Evolutionary conservation across 306 rosid species (phyloP).

Genomic region (Corylus heterophylla): DNA sequence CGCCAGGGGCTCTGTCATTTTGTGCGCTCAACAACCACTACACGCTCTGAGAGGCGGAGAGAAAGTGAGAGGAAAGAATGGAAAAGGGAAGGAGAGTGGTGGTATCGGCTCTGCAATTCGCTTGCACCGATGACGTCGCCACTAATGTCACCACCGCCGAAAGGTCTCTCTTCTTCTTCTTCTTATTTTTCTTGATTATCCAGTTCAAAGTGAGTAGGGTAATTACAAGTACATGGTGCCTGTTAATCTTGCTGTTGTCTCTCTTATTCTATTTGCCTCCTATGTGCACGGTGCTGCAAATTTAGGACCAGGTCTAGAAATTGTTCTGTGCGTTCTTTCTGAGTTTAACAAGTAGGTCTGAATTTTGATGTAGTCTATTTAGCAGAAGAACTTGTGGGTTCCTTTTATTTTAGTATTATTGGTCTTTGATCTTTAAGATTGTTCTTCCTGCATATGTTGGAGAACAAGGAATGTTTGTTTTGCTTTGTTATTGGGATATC

Average conservation of each 20-base stretch:
- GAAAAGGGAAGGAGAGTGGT: slow-evolving; percentile 51
- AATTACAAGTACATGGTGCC: background rate
- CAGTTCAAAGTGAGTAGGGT: background rate
- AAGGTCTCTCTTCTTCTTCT: slow-evolving; percentile 41
- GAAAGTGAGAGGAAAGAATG: slow-evolving; percentile 28
- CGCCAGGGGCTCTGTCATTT: too few relatives aligned
- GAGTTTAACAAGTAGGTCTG: background rate
- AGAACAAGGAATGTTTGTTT: background rate
- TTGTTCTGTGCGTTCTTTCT: background rate
- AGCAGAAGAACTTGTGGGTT: background rate
- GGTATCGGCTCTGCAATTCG: slow-evolving; percentile 85
- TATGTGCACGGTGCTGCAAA: background rate
- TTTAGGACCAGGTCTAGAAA: background rate
- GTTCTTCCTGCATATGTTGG: background rate
- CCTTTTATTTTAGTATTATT: background rate
- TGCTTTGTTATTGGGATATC: background rate
- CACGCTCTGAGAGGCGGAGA: background rate
- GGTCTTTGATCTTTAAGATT: background rate
- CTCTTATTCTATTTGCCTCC: background rate
- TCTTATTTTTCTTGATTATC: background rate
- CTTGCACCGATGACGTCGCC: slow-evolving; percentile 74
- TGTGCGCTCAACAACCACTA: too few relatives aligned
- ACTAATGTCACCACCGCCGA: slow-evolving; percentile 77
- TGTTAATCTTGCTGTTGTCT: background rate
- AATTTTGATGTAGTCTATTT: background rate